Percentiles rank a stretch among this genome's conserved stretches.
Evolutionary conservation across 1,284 basidiomycete species (phyloP).

Genomic region (Boletus smithii): DNA sequence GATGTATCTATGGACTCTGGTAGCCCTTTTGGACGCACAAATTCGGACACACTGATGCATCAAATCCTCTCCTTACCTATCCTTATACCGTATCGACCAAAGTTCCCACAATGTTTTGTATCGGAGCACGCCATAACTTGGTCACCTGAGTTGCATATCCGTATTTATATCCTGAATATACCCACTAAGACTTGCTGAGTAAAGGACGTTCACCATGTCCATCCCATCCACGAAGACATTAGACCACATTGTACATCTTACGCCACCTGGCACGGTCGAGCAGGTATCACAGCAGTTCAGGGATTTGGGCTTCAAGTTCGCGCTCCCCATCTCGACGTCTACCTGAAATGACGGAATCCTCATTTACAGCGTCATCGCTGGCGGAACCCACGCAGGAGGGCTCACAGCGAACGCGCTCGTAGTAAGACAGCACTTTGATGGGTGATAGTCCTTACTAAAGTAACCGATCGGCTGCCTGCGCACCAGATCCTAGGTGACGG

Average conservation of each 20-base stretch:
- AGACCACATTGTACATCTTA: constrained; percentile 69
- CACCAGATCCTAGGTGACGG: constrained; percentile 55
- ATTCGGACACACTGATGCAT: not conserved
- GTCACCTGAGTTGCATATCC: not conserved
- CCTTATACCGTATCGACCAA: not conserved
- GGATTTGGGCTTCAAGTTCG: constrained; percentile 64
- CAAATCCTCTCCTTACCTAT: not conserved
- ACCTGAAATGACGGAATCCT: not conserved
- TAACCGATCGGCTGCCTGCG: not conserved
- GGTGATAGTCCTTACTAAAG: not conserved
- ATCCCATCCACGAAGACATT: constrained; percentile 46
- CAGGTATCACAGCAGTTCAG: constrained; percentile 50
- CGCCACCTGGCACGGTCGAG: constrained; percentile 55
- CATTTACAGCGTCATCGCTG: constrained; percentile 50
- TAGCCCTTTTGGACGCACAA: not conserved
- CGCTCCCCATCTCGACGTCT: not conserved
- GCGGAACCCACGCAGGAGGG: constrained; percentile 62
- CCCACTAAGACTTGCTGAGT: not conserved
- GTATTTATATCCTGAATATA: too few relatives aligned
- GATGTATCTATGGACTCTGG: constrained; percentile 2
- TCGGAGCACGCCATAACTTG: not conserved
- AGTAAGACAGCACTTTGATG: constrained; percentile 33
- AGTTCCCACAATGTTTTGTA: not conserved
- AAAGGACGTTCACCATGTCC: constrained; percentile 9
- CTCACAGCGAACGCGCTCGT: constrained; percentile 63